Percentiles rank a stretch among this genome's conserved stretches.
Evolutionary conservation across 2,329 filamentous ascomycete genomes (phyloP).

Genomic region (Coniochaeta sp.): DNA sequence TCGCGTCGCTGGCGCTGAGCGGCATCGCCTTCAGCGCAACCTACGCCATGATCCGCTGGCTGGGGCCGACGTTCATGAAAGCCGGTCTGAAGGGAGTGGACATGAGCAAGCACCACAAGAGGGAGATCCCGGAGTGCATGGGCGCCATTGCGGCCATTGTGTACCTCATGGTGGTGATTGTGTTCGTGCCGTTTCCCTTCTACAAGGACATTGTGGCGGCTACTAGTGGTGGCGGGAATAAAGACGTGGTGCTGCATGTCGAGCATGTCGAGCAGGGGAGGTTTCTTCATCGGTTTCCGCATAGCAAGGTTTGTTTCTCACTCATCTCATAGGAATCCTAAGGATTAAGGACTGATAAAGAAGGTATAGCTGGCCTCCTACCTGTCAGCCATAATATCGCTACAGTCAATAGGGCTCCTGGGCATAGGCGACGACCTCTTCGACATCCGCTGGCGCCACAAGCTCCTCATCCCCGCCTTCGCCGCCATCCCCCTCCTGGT

Average conservation of each 20-base stretch:
- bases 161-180: slow-evolving; percentile 80
- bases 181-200: slow-evolving; percentile 94
- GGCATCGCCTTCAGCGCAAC: slow-evolving; percentile 74
- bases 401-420: slow-evolving; percentile 84
- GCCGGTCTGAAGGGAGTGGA: slow-evolving; percentile 87
- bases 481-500: slow-evolving; percentile 89
- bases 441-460: slow-evolving; percentile 97
- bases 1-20: slow-evolving; percentile 83
- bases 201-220: slow-evolving; percentile 97
- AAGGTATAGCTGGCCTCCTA: slow-evolving; percentile 75
- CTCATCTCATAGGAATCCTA: neutral
- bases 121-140: slow-evolving; percentile 92
- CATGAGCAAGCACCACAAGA: slow-evolving; percentile 62
- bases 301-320: slow-evolving; percentile 66
- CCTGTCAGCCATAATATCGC: slow-evolving; percentile 84
- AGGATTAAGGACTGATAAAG: neutral
- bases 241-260: slow-evolving; percentile 71
- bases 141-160: slow-evolving; percentile 88
- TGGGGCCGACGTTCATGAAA: slow-evolving; percentile 80
- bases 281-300: slow-evolving; percentile 84
- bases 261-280: slow-evolving; percentile 74
- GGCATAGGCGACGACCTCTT: slow-evolving; percentile 95
- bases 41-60: slow-evolving; percentile 87
- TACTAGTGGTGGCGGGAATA: slow-evolving; percentile 87
- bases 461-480: slow-evolving; percentile 94